These are phyloP conservation scores for Litchi chinensis DNA, from an alignment of 345 rosid genomes.

Conservation along the genomic window DNA sequence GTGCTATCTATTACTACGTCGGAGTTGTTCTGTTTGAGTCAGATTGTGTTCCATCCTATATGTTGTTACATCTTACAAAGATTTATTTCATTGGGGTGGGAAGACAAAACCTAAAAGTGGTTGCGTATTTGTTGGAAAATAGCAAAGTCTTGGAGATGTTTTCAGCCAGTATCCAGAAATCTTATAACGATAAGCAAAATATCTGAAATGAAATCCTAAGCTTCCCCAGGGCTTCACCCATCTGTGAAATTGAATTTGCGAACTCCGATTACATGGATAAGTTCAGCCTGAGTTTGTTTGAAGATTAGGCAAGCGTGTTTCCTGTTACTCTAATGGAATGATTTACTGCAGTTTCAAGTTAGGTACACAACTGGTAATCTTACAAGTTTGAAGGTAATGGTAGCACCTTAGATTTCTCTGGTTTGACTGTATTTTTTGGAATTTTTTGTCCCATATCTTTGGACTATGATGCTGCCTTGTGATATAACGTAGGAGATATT, in stretches of 20 bases:
- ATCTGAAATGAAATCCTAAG: background rate
- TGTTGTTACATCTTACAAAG: background rate
- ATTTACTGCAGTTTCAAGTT: too few relatives aligned
- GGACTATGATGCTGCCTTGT: too few relatives aligned
- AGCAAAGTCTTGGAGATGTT: background rate
- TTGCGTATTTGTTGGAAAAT: background rate
- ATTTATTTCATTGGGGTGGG: background rate
- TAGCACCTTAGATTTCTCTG: too few relatives aligned
- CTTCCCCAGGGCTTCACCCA: background rate
- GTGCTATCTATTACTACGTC: background rate
- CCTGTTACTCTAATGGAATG: too few relatives aligned
- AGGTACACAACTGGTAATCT: too few relatives aligned
- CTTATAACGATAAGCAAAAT: background rate
- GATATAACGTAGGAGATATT: too few relatives aligned
- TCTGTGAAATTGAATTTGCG: background rate
- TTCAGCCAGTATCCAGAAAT: background rate
- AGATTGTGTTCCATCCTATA: background rate
- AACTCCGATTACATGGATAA: too few relatives aligned
- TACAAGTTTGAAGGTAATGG: too few relatives aligned
- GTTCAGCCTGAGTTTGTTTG: too few relatives aligned
- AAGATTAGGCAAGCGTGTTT: too few relatives aligned
- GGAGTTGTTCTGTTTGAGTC: background rate
- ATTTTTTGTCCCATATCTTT: too few relatives aligned
- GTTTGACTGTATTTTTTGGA: too few relatives aligned
- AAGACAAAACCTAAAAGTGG: background rate